Evolutionary conservation across 306 rosid genomes (phyloP).

Genomic region (Begonia loranthoides): DNA sequence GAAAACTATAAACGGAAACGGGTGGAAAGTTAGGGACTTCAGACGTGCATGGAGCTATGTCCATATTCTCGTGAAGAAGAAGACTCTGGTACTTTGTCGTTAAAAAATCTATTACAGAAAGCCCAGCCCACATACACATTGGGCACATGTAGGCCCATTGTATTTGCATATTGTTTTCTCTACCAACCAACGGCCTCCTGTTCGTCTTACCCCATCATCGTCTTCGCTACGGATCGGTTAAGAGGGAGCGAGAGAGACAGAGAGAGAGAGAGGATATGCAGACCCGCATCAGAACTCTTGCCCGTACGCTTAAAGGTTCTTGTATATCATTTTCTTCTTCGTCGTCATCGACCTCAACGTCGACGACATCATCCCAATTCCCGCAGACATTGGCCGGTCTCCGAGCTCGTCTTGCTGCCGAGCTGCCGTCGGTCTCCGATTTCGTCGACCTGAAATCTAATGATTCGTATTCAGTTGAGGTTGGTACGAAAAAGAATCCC

Average conservation of each 20-base stretch:
- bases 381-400: constrained; percentile 63
- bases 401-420: constrained; percentile 66
- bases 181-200: constrained; percentile 5
- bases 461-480: constrained; percentile 67
- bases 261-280: constrained; percentile 21
- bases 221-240: neutral
- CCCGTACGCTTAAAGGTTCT: constrained; percentile 28
- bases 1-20: constrained; percentile 12
- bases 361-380: constrained; percentile 22
- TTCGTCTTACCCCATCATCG: constrained; percentile 1
- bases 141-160: too few relatives aligned
- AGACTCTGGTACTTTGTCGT: neutral
- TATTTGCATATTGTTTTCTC: neutral
- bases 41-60: neutral
- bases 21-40: constrained; percentile 7
- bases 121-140: too few relatives aligned
- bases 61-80: too few relatives aligned
- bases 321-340: constrained; percentile 41
- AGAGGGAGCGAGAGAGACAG: neutral
- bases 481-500: constrained; percentile 97
- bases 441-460: constrained; percentile 33
- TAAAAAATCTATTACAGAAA: neutral
- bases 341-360: constrained; percentile 17
- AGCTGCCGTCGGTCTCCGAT: constrained; percentile 44
- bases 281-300: constrained; percentile 24